A percentile compares a stretch with the other conserved stretches of the same genome.
These are phyloP conservation scores for Cardamine occulta DNA, from an alignment of 345 rosid genomes.

Conservation along the genomic window DNA sequence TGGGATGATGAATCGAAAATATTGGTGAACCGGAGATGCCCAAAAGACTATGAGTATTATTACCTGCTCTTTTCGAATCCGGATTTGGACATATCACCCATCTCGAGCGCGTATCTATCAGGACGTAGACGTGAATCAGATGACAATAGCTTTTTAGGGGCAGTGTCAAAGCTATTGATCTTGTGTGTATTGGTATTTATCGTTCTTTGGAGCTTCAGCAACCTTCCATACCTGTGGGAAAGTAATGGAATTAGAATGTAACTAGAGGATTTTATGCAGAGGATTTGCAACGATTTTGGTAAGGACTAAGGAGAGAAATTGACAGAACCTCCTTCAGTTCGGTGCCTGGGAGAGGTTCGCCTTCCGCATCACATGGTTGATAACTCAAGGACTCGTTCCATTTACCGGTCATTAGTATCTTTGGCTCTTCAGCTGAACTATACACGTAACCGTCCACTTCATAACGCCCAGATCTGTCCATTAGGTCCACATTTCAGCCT, in stretches of 20 bases:
- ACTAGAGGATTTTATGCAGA: background rate
- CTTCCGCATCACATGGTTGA: slow-evolving; percentile 75
- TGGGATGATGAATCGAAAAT: background rate
- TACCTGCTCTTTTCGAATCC: slow-evolving; percentile 76
- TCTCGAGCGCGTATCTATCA: slow-evolving; percentile 74
- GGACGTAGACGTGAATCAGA: slow-evolving; percentile 84
- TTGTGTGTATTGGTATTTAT: slow-evolving; percentile 73
- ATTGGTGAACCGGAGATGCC: background rate
- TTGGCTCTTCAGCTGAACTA: slow-evolving; percentile 70
- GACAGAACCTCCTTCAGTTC: slow-evolving; percentile 60
- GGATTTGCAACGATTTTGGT: background rate
- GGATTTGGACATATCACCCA: slow-evolving; percentile 66
- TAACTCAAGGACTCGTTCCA: slow-evolving; percentile 70
- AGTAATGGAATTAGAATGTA: background rate
- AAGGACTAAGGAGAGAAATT: background rate
- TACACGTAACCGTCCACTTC: slow-evolving; percentile 83
- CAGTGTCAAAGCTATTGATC: slow-evolving; percentile 78
- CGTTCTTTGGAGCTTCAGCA: slow-evolving; percentile 69
- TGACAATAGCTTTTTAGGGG: slow-evolving; percentile 67
- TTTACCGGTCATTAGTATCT: slow-evolving; percentile 76
- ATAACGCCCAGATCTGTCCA: slow-evolving; percentile 76
- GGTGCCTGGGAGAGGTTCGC: slow-evolving; percentile 70
- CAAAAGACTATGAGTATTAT: slow-evolving; percentile 1
- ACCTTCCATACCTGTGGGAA: slow-evolving; percentile 63
- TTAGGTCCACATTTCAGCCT: slow-evolving; percentile 25